phyloP scores from a whole-genome alignment of 2,329 filamentous ascomycete species.

The Aspergillus caelatus region DNA sequence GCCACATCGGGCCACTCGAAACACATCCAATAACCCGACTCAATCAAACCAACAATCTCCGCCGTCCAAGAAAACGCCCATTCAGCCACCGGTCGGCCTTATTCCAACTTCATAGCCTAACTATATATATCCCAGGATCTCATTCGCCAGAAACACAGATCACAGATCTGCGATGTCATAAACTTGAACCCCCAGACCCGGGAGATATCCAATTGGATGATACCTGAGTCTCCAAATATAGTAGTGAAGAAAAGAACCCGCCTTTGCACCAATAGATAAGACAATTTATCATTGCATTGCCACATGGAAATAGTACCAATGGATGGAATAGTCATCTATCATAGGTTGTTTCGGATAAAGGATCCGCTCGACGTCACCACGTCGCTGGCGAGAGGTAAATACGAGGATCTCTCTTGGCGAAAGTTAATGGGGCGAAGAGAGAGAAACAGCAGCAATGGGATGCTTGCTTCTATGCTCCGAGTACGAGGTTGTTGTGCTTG shows the following conservation, averaged over 20 bases:
- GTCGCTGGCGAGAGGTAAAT: neutral
- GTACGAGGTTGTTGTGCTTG: neutral
- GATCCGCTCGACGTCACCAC: neutral
- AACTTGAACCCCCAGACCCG: neutral
- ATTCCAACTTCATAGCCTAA: neutral
- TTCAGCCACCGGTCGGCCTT: neutral
- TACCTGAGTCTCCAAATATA: neutral
- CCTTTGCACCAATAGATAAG: neutral
- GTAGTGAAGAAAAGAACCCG: neutral
- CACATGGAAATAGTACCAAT: neutral
- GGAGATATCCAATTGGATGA: neutral
- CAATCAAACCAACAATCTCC: neutral
- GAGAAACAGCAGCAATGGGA: neutral
- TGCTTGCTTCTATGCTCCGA: neutral
- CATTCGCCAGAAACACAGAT: neutral
- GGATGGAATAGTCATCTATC: neutral
- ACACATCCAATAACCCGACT: neutral
- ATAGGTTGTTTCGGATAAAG: neutral
- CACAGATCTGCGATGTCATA: neutral
- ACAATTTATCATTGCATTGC: neutral
- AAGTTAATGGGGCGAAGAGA: neutral
- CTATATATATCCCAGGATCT: neutral
- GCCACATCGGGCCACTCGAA: neutral
- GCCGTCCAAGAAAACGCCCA: neutral
- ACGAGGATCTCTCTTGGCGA: constrained; percentile 2